Conservation (phyloP, 352 stramenopile genomes). For the Phytophthora lateralis region DNA sequence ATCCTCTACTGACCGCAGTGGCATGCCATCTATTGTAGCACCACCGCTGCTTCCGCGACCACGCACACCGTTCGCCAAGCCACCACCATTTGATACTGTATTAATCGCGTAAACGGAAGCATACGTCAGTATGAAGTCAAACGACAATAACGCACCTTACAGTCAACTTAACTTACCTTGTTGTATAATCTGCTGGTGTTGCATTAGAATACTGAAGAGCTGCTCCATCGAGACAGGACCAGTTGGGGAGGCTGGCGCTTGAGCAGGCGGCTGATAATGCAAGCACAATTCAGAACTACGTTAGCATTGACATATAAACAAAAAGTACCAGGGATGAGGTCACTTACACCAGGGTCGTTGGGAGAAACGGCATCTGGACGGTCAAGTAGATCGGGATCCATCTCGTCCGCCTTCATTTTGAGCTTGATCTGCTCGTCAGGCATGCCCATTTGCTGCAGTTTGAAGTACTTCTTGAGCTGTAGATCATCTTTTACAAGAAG, state of each 20-base stretch:
- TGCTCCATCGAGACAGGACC: slow-evolving; percentile 84
- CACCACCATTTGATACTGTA: slow-evolving; percentile 53
- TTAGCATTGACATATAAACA: background rate
- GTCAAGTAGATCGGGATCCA: slow-evolving; percentile 70
- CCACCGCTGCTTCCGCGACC: slow-evolving; percentile 24
- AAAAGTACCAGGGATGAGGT: background rate
- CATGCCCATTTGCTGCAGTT: slow-evolving; percentile 84
- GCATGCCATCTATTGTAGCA: slow-evolving; percentile 12
- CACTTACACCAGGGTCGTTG: slow-evolving; percentile 77
- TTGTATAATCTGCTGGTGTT: slow-evolving; percentile 89
- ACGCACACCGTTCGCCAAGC: slow-evolving; percentile 26
- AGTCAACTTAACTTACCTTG: slow-evolving; percentile 49
- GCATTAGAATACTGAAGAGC: slow-evolving; percentile 87
- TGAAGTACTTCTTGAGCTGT: slow-evolving; percentile 84
- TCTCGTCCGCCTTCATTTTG: slow-evolving; percentile 78
- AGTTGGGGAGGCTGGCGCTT: slow-evolving; percentile 27
- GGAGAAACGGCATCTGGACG: slow-evolving; percentile 76
- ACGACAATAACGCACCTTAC: background rate
- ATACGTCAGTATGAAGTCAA: slow-evolving; percentile 14
- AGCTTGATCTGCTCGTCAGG: slow-evolving; percentile 81
- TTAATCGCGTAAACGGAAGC: background rate
- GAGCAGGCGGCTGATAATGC: slow-evolving; percentile 41
- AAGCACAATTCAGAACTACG: slow-evolving; percentile 3
- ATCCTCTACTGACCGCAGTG: slow-evolving; percentile 67
- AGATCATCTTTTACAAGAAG: slow-evolving; percentile 80